Percentiles rank a stretch among this genome's conserved stretches.
Conservation (phyloP, 371 early-diverging fungal genomes). For the Mortierella sp. region DNA sequence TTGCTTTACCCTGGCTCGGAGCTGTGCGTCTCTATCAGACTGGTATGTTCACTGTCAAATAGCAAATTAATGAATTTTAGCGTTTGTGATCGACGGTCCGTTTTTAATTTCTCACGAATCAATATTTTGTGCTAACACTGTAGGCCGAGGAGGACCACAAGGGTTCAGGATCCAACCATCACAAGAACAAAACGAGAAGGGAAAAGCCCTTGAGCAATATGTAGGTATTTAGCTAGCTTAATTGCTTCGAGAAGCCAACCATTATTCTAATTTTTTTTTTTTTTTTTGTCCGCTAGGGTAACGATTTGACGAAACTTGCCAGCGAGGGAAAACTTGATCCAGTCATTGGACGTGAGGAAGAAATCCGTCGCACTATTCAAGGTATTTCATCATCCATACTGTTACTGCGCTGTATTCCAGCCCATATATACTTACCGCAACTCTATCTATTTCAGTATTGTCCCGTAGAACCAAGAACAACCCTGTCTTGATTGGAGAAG, state of each 20-base stretch:
- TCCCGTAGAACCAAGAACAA: slow-evolving; percentile 92
- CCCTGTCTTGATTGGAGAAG: slow-evolving; percentile 90
- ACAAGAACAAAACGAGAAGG: slow-evolving; percentile 42
- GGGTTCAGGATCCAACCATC: slow-evolving; percentile 55
- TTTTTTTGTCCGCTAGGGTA: slow-evolving; percentile 29
- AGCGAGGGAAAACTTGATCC: slow-evolving; percentile 84
- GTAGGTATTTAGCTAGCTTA: slow-evolving; percentile 24
- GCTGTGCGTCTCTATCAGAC: slow-evolving; percentile 43
- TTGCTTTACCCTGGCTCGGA: slow-evolving; percentile 21
- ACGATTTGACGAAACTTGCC: slow-evolving; percentile 86
- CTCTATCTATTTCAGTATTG: slow-evolving; percentile 31
- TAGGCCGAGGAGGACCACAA: slow-evolving; percentile 43
- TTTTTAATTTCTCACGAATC: neutral
- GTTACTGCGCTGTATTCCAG: neutral
- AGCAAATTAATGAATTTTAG: neutral
- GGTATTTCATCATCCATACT: slow-evolving; percentile 39
- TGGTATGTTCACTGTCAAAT: slow-evolving; percentile 13
- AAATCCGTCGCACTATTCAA: slow-evolving; percentile 87
- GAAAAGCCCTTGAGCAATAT: slow-evolving; percentile 47
- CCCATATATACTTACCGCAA: neutral
- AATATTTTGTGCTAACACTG: neutral
- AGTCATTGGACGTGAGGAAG: slow-evolving; percentile 92
- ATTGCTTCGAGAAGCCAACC: neutral
- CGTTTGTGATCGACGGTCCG: neutral
- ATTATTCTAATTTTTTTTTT: no score